Evolutionary conservation across 1,284 basidiomycete species (phyloP), one percentile per base, ranked within the genome.

Genomic region (Sporisorium graminicola): DNA sequence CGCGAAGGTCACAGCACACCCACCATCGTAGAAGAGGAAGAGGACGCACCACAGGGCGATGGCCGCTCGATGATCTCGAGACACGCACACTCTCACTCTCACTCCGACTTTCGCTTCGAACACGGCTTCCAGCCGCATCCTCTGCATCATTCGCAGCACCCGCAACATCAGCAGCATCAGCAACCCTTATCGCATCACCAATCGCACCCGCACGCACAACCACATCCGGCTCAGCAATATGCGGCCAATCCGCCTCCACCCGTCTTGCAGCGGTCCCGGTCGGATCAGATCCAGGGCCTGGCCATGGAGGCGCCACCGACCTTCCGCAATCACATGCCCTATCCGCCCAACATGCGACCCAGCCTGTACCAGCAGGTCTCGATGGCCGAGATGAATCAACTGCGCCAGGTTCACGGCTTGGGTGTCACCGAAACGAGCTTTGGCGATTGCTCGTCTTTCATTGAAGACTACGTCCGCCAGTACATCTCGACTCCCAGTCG

Each of bases 401-500:
- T 69, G 44, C 70, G 68, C 18, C 72, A 65, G 42, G 57, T 67
- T 10, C 70, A 72, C 16, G 67, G 65, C 29, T 37, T 74, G 10
- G 65, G 66, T 29, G 66, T 74, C 29, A 42, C 67, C 33, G 63
- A 72, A n/a, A 46, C 57, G 44, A 66, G 59, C 60, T 51, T 79
- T 40, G 73, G 75, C 56, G 79, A 80, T 55, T 80, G 79, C 50
- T 75, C 70, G 14, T 55, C 74, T 37, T 80, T 80, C 62, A 79
- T 80, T 51, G 60, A 75, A 16, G 78, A 78, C 43, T 79, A 74
- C 42, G 72, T 85, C 20, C 62, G 67, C 12, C 69, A 84, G 27
- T 98, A 95, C 86, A 90, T 95, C 55, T 90, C 91, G 29, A 90
- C 94, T 13, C 89, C 91, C 26, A 97, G 97, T 86, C 90, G 94